Evolutionary conservation across 768 basidiomycete genomes (phyloP), one percentile per base, ranked within the genome.

Genomic region (Pleurotus citrinopileatus): DNA sequence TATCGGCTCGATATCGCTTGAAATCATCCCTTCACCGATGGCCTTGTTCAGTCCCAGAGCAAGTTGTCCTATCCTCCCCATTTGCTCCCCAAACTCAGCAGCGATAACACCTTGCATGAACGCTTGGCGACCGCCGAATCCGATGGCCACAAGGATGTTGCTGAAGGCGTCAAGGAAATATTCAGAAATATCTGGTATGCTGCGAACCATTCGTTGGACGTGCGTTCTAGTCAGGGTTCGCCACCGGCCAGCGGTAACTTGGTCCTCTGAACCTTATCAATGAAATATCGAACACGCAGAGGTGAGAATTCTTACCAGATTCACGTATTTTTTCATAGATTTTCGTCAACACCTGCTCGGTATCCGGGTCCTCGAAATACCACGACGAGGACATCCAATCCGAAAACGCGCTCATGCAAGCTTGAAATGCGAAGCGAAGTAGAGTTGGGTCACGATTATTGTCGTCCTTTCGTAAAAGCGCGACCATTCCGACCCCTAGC

Each of bases 21-120:
- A 78, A 1, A 79, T 80, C 42, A 86, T 71, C 47, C 78, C 79
- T 63, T 84, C 80, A 0, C 83, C 82, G 44, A 84, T 74, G 9
- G 77, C 78, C 62, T 77, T 81, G 59, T 82, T 82, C 54, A 86
- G 65, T 6, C 70, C 70, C 54, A 78, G 68, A 2, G 82, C 79
- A 4, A 72, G 62, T 19, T 72, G 70, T 29, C 78, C 72, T 29
- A 84, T 68, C 10, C 68, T 61, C 13, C 62, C 60, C 22, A 84
- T 67, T 12, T 73, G 72, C 0, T 71, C 73, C 1, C 68, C 66
- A 58, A 84, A 84, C 23, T 70, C 72, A 3, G 67, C 60, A 6
- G 67, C 64, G 45, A 83, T 65, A 5, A 69, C 67, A 3, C 73
- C 69, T 17, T 71, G 68, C 3, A 80, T 62, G 12, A 67, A 63